These are phyloP conservation scores for Agrocybe pediades DNA, from an alignment of 768 basidiomycete genomes.

Conservation along the genomic window DNA sequence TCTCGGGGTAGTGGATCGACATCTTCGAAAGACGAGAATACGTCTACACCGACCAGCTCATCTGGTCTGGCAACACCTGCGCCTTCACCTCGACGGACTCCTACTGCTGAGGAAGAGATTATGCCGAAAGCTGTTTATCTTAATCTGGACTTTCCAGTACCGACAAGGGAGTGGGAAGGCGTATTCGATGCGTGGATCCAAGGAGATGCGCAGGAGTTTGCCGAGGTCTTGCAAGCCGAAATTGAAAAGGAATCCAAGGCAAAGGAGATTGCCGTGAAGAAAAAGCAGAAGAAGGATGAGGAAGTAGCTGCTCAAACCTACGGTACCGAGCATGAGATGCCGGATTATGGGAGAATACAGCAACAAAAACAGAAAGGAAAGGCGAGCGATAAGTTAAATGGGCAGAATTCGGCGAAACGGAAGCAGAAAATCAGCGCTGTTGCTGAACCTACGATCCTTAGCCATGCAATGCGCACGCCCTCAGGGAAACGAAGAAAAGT, in stretches of 20 bases:
- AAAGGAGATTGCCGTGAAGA: slow-evolving; percentile 56
- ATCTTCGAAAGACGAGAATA: slow-evolving; percentile 30
- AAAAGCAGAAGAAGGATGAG: slow-evolving; percentile 57
- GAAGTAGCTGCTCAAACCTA: slow-evolving; percentile 16
- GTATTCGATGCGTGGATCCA: slow-evolving; percentile 91
- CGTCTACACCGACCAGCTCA: slow-evolving; percentile 18
- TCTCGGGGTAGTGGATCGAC: slow-evolving; percentile 39
- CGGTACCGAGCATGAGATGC: neutral
- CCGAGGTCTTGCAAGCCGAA: slow-evolving; percentile 57
- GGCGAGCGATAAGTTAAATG: neutral
- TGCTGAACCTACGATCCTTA: neutral
- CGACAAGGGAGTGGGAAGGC: slow-evolving; percentile 84
- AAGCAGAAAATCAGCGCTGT: neutral
- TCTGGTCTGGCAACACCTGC: slow-evolving; percentile 41
- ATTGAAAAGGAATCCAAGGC: slow-evolving; percentile 59
- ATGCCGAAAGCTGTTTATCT: slow-evolving; percentile 67
- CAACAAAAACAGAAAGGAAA: neutral
- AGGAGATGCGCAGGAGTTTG: slow-evolving; percentile 85
- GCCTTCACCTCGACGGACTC: slow-evolving; percentile 48
- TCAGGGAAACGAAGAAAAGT: slow-evolving; percentile 8
- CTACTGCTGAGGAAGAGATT: slow-evolving; percentile 48
- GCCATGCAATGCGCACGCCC: neutral
- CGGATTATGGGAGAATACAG: neutral
- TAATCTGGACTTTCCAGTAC: slow-evolving; percentile 85
- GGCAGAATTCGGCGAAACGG: slow-evolving; percentile 6